Evolutionary conservation across 495 filamentous ascomycete genomes (phyloP).

Genomic region (Cladorrhinum samala): DNA sequence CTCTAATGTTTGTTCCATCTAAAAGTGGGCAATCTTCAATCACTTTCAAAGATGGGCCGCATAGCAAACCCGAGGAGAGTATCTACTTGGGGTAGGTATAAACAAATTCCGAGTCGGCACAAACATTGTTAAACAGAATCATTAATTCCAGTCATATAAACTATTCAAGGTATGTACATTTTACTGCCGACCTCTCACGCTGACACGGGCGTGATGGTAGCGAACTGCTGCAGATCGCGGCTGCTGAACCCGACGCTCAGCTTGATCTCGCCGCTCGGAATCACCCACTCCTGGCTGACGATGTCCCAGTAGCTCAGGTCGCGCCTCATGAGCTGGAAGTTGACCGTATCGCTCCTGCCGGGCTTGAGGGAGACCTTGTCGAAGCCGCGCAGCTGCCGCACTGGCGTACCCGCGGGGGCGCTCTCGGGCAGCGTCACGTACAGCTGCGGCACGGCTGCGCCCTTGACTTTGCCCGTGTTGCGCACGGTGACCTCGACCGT

Average conservation of each 20-base stretch:
- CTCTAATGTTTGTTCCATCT: no score
- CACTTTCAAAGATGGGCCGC: no score
- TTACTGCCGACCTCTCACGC: no score
- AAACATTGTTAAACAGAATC: no score
- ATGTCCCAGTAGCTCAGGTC: conserved; percentile 1
- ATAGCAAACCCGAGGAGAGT: no score
- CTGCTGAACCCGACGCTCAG: neutral
- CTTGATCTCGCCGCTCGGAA: neutral
- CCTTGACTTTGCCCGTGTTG: conserved; percentile 49
- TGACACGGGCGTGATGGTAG: neutral
- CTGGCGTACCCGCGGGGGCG: conserved; percentile 32
- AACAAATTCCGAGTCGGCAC: no score
- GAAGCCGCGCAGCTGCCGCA: conserved; percentile 60
- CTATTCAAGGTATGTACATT: no score
- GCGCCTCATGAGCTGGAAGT: neutral
- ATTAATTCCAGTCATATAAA: no score
- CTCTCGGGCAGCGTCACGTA: conserved; percentile 59
- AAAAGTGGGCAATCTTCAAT: no score
- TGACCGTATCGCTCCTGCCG: conserved; percentile 16
- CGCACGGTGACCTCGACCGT: conserved; percentile 44
- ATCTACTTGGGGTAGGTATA: no score
- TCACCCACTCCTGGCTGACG: neutral
- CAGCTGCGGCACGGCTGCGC: conserved; percentile 56
- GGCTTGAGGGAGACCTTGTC: conserved; percentile 49
- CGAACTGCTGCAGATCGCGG: neutral